A percentile compares a stretch with the other conserved stretches of the same genome.
phyloP scores from a whole-genome alignment of 2,329 filamentous ascomycete species.

The Colletotrichum cuscutae region DNA sequence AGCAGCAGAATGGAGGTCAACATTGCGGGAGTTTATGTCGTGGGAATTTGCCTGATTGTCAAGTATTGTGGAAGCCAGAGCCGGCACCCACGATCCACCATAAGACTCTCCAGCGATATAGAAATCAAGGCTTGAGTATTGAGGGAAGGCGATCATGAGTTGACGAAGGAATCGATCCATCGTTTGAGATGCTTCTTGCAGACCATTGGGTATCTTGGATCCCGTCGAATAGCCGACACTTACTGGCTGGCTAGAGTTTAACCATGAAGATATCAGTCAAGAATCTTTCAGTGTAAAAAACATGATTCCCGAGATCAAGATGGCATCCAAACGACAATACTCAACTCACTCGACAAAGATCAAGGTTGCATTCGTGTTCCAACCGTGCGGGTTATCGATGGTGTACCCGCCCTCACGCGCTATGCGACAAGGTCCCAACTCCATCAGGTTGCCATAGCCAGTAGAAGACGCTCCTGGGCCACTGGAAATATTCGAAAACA shows the following conservation, averaged over 20 bases:
- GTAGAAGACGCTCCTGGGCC: constrained; percentile 12
- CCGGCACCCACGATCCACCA: constrained; percentile 6
- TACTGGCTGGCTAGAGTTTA: neutral
- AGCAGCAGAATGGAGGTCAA: neutral
- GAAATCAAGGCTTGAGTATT: neutral
- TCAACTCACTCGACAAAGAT: constrained; percentile 4
- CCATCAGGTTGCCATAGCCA: constrained; percentile 14
- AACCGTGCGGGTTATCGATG: neutral
- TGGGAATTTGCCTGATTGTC: neutral
- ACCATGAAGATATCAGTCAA: neutral
- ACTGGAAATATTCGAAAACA: neutral
- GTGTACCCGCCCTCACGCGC: constrained; percentile 7
- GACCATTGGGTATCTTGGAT: neutral
- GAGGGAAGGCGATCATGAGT: neutral
- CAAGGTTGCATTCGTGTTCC: constrained; percentile 3
- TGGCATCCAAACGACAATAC: neutral
- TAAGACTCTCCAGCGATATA: constrained; percentile 8
- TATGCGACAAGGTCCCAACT: constrained; percentile 11
- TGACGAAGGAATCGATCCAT: neutral
- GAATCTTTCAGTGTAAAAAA: neutral
- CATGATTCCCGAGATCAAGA: neutral
- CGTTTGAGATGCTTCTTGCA: neutral
- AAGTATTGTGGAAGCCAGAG: neutral
- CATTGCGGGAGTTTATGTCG: neutral
- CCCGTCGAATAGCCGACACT: neutral